Percentiles rank a stretch among this genome's conserved stretches.
These are phyloP conservation scores for Diaporthe humulicola DNA, from an alignment of 2,329 filamentous ascomycete species.

Conservation along the genomic window DNA sequence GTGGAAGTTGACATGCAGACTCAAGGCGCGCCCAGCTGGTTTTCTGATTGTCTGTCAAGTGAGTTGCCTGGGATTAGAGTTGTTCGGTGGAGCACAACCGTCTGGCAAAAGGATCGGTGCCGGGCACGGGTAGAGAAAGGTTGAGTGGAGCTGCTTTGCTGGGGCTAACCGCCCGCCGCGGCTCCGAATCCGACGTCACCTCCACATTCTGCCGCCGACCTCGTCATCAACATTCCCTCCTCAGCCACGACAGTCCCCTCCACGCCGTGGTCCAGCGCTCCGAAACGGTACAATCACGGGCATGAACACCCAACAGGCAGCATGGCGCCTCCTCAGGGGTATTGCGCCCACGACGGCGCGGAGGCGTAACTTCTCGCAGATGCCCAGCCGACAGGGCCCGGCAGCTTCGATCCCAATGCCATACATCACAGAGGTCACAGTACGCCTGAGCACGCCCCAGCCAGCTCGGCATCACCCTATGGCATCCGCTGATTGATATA, in stretches of 20 bases:
- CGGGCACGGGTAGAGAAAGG: not conserved
- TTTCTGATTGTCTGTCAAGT: not conserved
- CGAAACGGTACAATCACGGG: constrained; percentile 9
- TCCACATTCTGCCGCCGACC: constrained; percentile 9
- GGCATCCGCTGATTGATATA: constrained; percentile 55
- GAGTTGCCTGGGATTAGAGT: not conserved
- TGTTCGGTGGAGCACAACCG: constrained; percentile 3
- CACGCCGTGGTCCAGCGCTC: constrained; percentile 1
- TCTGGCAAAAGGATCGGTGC: constrained; percentile 3
- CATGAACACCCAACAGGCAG: constrained; percentile 54
- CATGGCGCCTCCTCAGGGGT: constrained; percentile 52
- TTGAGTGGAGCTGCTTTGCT: not conserved
- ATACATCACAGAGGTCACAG: constrained; percentile 69
- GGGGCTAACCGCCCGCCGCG: not conserved
- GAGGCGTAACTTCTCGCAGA: constrained; percentile 58
- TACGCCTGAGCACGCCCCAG: constrained; percentile 47
- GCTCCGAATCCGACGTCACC: constrained; percentile 37
- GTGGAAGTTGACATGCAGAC: not conserved
- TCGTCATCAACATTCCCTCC: constrained; percentile 5
- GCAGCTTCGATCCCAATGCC: constrained; percentile 66
- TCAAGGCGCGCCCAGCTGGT: not conserved
- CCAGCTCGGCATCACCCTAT: constrained; percentile 2
- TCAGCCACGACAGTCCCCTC: not conserved
- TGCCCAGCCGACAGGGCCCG: constrained; percentile 51
- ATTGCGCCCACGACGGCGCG: constrained; percentile 48